phyloP scores from a whole-genome alignment of 768 basidiomycete species.

The Trametes cinnabarina region DNA sequence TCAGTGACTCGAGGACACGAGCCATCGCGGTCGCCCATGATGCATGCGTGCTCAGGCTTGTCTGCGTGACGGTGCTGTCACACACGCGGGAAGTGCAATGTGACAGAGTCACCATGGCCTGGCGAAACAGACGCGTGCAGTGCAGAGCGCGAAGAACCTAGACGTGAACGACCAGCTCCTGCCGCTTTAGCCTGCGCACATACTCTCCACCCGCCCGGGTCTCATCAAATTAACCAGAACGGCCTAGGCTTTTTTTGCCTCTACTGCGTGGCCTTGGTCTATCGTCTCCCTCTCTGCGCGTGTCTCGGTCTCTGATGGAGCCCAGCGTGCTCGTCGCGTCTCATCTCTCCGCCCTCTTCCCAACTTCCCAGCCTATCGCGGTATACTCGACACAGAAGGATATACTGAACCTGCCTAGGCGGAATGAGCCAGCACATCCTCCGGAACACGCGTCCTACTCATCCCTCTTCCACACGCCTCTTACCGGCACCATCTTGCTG shows the following conservation, averaged over 20 bases:
- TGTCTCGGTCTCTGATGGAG: conserved; percentile 17
- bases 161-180: neutral
- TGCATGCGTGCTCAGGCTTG: neutral
- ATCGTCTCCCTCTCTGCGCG: neutral
- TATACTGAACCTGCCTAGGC: conserved; percentile 38
- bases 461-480: conserved; percentile 51
- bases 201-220: conserved; percentile 9
- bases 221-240: neutral
- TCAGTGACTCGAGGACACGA: too few relatives aligned
- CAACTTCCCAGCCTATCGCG: conserved; percentile 47
- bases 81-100: neutral
- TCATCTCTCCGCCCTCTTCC: conserved; percentile 58
- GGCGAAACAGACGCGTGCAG: too few relatives aligned
- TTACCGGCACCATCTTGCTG: conserved; percentile 64
- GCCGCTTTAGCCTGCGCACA: neutral
- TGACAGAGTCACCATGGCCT: neutral
- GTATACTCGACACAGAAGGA: conserved; percentile 61
- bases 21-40: too few relatives aligned
- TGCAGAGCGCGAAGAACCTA: neutral
- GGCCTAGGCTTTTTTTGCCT: neutral
- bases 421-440: conserved; percentile 40
- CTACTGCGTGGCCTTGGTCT: conserved; percentile 1
- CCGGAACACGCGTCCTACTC: conserved; percentile 74
- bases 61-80: neutral
- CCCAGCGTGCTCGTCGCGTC: conserved; percentile 27